These are phyloP conservation scores for Pseudogymnoascus sp. DNA, from an alignment of 2,329 filamentous ascomycete genomes.

Conservation along the genomic window DNA sequence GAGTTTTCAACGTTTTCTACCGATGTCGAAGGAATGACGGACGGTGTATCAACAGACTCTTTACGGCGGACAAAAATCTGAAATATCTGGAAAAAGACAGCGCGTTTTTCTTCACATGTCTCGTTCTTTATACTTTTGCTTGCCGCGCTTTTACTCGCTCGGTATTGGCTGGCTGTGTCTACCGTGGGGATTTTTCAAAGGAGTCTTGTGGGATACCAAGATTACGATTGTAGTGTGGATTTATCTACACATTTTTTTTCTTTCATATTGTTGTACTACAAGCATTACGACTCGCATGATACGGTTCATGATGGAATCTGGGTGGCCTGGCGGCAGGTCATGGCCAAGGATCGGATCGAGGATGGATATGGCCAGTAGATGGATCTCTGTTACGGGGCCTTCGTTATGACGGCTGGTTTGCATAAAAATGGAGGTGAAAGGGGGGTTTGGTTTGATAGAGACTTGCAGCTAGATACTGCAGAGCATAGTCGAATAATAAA, in stretches of 20 bases:
- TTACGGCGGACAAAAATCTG: background rate
- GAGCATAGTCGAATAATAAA: slow-evolving; percentile 8
- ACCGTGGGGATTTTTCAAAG: slow-evolving; percentile 1
- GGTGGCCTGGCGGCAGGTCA: slow-evolving; percentile 1
- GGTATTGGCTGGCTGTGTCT: background rate
- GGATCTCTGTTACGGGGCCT: background rate
- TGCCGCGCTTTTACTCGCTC: background rate
- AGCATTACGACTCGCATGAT: slow-evolving; percentile 24
- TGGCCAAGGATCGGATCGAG: slow-evolving; percentile 6
- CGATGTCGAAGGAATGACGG: background rate
- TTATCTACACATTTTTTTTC: slow-evolving; percentile 17
- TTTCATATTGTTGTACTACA: slow-evolving; percentile 19
- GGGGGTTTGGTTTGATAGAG: background rate
- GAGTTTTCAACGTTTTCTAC: background rate
- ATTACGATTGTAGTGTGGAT: slow-evolving; percentile 12
- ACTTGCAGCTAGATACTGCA: slow-evolving; percentile 4
- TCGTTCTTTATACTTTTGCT: slow-evolving; percentile 5
- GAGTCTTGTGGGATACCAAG: slow-evolving; percentile 5
- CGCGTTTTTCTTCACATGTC: slow-evolving; percentile 7
- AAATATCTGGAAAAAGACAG: slow-evolving; percentile 10
- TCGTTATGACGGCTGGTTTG: slow-evolving; percentile 8
- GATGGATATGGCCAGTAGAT: slow-evolving; percentile 1
- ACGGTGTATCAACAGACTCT: slow-evolving; percentile 7
- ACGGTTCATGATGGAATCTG: slow-evolving; percentile 5
- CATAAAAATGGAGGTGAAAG: slow-evolving; percentile 8